Percentiles rank a stretch among this genome's conserved stretches.
Conservation (phyloP, 2,329 filamentous ascomycete species). For the Ustulina deusta region DNA sequence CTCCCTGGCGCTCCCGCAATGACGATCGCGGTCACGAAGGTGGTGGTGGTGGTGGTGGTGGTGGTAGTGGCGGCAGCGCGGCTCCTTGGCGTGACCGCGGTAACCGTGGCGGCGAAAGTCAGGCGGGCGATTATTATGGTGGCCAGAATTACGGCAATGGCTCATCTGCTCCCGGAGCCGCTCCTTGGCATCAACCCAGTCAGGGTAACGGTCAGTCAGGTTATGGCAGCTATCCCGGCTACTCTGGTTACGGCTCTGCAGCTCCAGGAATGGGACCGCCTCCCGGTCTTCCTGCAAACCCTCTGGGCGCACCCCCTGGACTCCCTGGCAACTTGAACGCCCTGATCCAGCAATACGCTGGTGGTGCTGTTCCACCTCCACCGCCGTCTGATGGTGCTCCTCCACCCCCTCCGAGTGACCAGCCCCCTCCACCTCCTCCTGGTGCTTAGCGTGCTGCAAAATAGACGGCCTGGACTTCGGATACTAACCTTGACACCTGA, state of each 20-base stretch:
- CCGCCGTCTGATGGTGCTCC: slow-evolving; percentile 73
- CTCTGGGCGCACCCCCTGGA: slow-evolving; percentile 66
- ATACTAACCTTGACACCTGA: slow-evolving; percentile 44
- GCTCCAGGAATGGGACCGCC: slow-evolving; percentile 64
- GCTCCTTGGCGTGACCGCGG: slow-evolving; percentile 74
- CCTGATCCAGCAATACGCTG: slow-evolving; percentile 74
- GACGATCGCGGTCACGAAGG: slow-evolving; percentile 64
- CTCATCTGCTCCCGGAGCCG: slow-evolving; percentile 54
- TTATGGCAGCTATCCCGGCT: slow-evolving; percentile 66
- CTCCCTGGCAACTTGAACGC: slow-evolving; percentile 70
- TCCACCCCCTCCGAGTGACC: slow-evolving; percentile 69
- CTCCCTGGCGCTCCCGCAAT: slow-evolving; percentile 78
- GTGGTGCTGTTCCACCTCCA: slow-evolving; percentile 62
- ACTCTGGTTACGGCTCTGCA: slow-evolving; percentile 62
- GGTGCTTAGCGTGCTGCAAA: slow-evolving; percentile 55
- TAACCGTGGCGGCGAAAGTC: slow-evolving; percentile 47
- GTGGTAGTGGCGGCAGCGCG: slow-evolving; percentile 52
- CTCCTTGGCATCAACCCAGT: slow-evolving; percentile 71
- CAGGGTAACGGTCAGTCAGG: slow-evolving; percentile 61
- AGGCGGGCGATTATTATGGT: slow-evolving; percentile 59
- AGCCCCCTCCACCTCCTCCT: slow-evolving; percentile 70
- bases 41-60: slow-evolving; percentile 52
- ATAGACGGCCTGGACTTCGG: slow-evolving; percentile 31
- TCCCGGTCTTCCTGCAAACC: slow-evolving; percentile 60
- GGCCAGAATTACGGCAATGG: slow-evolving; percentile 55